Percentiles rank a stretch among this genome's conserved stretches.
phyloP scores from a whole-genome alignment of 768 basidiomycete species.

The Suillus lakei region DNA sequence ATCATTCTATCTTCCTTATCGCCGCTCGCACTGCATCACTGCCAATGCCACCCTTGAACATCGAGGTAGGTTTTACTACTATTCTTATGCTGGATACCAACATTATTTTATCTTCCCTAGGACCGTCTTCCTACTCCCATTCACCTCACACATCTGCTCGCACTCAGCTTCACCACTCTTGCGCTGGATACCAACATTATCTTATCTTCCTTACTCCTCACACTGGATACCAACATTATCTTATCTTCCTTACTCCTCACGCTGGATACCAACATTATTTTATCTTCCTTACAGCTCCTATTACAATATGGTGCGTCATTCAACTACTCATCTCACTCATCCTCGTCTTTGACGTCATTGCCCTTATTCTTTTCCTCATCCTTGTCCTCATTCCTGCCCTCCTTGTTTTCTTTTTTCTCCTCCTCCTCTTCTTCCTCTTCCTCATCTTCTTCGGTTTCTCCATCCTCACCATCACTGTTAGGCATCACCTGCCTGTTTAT shows the following conservation, averaged over 20 bases:
- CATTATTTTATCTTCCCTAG: conserved; percentile 75
- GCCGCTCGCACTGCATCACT: conserved; percentile 23
- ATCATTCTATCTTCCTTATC: no score
- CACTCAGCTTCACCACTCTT: conserved; percentile 72
- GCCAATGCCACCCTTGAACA: conserved; percentile 51
- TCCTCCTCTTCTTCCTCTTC: background rate
- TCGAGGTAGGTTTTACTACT: conserved; percentile 75
- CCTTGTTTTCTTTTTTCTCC: background rate
- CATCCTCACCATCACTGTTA: background rate
- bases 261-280: no score
- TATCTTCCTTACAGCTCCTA: no score
- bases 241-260: no score
- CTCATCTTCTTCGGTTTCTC: background rate
- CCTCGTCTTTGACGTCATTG: background rate
- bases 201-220: conserved; percentile 77
- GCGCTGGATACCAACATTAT: conserved; percentile 96
- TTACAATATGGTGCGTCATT: no score
- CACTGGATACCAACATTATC: no score
- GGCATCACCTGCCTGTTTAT: background rate
- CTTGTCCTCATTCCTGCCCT: background rate
- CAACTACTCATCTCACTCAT: background rate
- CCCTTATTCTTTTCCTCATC: background rate
- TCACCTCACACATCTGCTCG: conserved; percentile 74
- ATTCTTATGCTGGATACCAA: conserved; percentile 93
- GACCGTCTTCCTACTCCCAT: conserved; percentile 71